Evolutionary conservation across 2,329 filamentous ascomycete genomes (phyloP).

Genomic region (Colletotrichum sp.): DNA sequence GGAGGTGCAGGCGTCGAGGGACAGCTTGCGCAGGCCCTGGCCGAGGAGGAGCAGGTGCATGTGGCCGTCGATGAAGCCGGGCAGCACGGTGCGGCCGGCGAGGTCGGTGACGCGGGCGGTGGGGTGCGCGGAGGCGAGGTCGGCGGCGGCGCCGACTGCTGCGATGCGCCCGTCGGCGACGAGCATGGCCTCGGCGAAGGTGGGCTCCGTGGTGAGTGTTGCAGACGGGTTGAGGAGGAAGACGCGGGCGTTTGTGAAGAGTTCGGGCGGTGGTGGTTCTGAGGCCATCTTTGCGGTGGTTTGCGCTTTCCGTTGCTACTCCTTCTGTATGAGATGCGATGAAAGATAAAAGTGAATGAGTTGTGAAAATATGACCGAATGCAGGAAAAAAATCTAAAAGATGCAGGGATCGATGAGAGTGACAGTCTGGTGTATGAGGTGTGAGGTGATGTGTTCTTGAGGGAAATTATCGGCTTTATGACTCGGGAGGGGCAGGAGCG

Average conservation of each 20-base stretch:
- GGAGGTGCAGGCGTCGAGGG: constrained; percentile 51
- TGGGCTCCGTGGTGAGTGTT: constrained; percentile 13
- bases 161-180: constrained; percentile 19
- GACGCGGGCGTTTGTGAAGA: constrained; percentile 24
- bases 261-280: background rate
- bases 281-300: background rate
- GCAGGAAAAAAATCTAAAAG: no score
- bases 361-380: background rate
- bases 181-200: constrained; percentile 23
- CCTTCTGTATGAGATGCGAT: background rate
- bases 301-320: background rate
- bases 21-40: constrained; percentile 56
- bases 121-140: background rate
- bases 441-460: background rate
- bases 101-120: constrained; percentile 16
- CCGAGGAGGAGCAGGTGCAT: constrained; percentile 61
- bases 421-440: background rate
- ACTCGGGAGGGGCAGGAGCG: background rate
- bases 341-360: rapidly evolving
- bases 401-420: background rate
- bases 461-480: background rate
- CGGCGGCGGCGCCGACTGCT: constrained; percentile 7
- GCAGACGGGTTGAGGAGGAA: constrained; percentile 13
- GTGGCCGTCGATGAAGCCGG: constrained; percentile 64
- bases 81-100: constrained; percentile 46